Percentiles rank a stretch among this genome's conserved stretches.
Conservation (phyloP, 148 eudicot genomes). For the Oxyria digyna region DNA sequence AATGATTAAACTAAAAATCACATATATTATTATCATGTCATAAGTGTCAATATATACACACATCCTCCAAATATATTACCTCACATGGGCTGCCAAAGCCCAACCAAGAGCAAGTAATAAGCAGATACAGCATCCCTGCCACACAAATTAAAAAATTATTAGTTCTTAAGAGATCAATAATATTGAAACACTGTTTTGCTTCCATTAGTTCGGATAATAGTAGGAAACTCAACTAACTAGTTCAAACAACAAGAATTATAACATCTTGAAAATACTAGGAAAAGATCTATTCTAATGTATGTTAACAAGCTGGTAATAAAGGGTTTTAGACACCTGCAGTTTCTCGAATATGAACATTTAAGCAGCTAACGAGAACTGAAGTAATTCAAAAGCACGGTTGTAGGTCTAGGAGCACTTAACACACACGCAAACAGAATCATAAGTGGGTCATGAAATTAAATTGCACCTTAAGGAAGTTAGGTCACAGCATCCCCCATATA, state of each 20-base stretch:
- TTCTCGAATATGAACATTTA: not conserved
- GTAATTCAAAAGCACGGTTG: not conserved
- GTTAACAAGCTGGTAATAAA: not conserved
- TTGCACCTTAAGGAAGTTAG: not conserved
- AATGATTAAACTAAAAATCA: not conserved
- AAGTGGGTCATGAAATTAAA: not conserved
- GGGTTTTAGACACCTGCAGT: not conserved
- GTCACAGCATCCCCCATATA: not conserved
- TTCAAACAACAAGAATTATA: not conserved
- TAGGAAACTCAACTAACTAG: not conserved
- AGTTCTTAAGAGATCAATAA: not conserved
- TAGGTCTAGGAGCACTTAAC: not conserved
- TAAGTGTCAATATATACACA: not conserved
- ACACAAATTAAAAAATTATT: not conserved
- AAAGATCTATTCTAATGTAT: not conserved
- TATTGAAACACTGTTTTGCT: not conserved
- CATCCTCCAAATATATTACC: constrained; percentile 27
- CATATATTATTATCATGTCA: not conserved
- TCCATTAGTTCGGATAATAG: not conserved
- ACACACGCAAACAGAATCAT: not conserved
- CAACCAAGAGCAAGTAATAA: constrained; percentile 72
- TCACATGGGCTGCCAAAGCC: constrained; percentile 79
- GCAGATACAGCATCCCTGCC: constrained; percentile 73
- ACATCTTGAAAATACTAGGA: not conserved
- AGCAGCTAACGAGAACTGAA: not conserved